phyloP scores from a whole-genome alignment of 2,329 filamentous ascomycete genomes.

The Fusarium nelsonii region DNA sequence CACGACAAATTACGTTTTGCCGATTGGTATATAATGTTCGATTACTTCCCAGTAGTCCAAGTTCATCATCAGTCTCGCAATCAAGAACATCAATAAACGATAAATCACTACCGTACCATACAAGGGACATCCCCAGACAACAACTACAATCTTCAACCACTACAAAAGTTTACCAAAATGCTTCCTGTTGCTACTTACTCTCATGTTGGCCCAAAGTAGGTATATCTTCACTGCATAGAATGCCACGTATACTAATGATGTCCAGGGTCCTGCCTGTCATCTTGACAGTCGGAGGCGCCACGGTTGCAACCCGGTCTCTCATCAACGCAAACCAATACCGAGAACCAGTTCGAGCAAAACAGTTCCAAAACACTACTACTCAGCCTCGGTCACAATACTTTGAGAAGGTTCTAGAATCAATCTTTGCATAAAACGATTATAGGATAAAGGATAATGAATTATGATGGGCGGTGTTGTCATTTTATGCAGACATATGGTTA shows the following conservation, averaged over 20 bases:
- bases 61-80: constrained; percentile 8
- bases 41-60: background rate
- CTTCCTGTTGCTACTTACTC: constrained; percentile 28
- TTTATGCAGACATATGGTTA: background rate
- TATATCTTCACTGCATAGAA: accelerated
- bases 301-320: constrained; percentile 37
- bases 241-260: no score
- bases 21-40: constrained; percentile 33
- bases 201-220: constrained; percentile 37
- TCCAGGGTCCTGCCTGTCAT: constrained; percentile 42
- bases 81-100: background rate
- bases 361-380: background rate
- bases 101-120: background rate
- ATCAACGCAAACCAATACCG: constrained; percentile 14
- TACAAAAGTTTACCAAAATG: constrained; percentile 27
- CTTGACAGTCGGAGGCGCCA: constrained; percentile 42
- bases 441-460: constrained; percentile 6
- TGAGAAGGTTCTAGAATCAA: constrained; percentile 38
- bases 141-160: background rate
- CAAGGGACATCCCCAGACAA: background rate
- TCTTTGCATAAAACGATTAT: constrained; percentile 35
- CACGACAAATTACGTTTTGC: background rate
- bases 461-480: constrained; percentile 13
- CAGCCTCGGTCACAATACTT: constrained; percentile 35
- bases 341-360: constrained; percentile 9